These are phyloP conservation scores for Lycium barbarum DNA, from an alignment of 257 asterid genomes.

Conservation along the genomic window DNA sequence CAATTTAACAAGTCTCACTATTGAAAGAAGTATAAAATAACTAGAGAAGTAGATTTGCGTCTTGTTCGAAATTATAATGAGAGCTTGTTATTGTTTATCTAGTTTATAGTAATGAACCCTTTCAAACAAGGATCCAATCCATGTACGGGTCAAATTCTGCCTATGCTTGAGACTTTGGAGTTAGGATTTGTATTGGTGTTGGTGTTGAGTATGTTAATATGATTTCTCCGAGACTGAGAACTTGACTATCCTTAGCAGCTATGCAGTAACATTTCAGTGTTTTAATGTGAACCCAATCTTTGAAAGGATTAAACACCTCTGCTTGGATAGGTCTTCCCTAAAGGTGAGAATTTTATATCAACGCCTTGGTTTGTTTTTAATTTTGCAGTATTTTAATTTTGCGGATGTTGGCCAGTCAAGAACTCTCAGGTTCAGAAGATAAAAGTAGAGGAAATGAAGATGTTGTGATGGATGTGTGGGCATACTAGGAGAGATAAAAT, in stretches of 20 bases:
- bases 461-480: no score
- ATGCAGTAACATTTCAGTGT: neutral
- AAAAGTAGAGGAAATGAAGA: no score
- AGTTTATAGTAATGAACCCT: neutral
- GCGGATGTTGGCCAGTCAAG: no score
- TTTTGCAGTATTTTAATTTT: neutral
- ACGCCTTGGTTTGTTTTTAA: no score
- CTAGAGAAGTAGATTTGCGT: neutral
- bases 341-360: neutral
- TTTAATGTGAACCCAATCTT: neutral
- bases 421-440: no score
- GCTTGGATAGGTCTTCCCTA: neutral
- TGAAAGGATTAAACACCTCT: neutral
- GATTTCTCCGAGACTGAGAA: neutral
- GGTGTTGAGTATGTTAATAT: neutral
- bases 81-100: neutral
- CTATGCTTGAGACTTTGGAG: neutral
- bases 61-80: neutral
- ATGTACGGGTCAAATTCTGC: neutral
- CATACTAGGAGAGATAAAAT: no score
- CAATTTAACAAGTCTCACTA: neutral
- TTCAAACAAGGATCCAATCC: neutral
- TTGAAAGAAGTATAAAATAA: neutral
- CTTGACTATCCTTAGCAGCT: neutral
- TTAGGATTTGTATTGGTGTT: neutral